These are phyloP conservation scores for Fraxinus angustifolia DNA, from an alignment of 305 asterid genomes.

Conservation along the genomic window DNA sequence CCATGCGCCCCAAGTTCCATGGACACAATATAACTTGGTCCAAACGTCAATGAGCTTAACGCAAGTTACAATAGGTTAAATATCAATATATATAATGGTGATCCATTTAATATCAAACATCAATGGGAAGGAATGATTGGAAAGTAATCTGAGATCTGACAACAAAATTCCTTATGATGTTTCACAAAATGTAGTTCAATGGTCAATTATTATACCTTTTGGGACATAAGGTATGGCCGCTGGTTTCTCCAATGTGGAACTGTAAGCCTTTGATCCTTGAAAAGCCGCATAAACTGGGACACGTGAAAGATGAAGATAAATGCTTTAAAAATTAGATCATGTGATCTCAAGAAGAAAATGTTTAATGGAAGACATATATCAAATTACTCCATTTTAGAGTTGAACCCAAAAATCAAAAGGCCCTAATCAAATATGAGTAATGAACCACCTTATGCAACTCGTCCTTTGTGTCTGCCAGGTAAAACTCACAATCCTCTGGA, in stretches of 20 bases:
- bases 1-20: neutral
- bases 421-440: neutral
- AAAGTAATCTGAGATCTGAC: neutral
- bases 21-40: neutral
- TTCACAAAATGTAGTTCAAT: neutral
- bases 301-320: constrained; percentile 19
- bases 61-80: neutral
- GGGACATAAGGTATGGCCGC: constrained; percentile 77
- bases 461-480: constrained; percentile 71
- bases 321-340: constrained; percentile 12
- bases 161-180: neutral
- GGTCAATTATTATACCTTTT: constrained; percentile 49
- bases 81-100: neutral
- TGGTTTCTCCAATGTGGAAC: constrained; percentile 84
- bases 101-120: neutral
- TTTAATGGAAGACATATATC: neutral
- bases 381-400: constrained; percentile 4
- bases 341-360: constrained; percentile 3
- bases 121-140: neutral
- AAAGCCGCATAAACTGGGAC: constrained; percentile 67
- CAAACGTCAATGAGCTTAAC: neutral
- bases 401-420: constrained; percentile 7
- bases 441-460: constrained; percentile 77
- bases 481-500: constrained; percentile 87
- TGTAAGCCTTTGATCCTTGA: constrained; percentile 81